Evolutionary conservation across 495 filamentous ascomycete species (phyloP), one percentile per base, ranked within the genome.

Genomic region (Podospora fimiseda): DNA sequence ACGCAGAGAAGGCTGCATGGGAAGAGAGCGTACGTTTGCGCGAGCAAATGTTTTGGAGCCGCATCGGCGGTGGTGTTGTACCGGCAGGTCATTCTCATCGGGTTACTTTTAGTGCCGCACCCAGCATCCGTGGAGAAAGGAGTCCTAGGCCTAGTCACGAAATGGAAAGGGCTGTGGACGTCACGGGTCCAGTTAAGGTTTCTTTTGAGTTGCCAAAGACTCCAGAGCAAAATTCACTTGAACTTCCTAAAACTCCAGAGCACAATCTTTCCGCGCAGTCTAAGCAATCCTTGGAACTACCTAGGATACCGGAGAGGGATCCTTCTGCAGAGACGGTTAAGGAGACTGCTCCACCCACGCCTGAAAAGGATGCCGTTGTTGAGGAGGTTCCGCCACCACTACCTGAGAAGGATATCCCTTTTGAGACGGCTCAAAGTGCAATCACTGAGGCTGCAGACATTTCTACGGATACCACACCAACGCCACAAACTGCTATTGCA

Each of bases 31-130:
- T 95, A 15, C 81, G 87, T 16, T 70, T 97, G 45, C 76, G 93
- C 41, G 93, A 98, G 64, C 79, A 89, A 55, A 95, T 96, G 86
- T 98, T 98, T 63, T 98, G 93, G 93, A 83, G 86, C 42, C 74
- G 93, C 22, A 80, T 97, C 42, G 92, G 92, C 14, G 91, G 87
- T 14, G 91, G 91, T 15, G 88, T 96, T 3, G 72, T 96, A 41
- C 91, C 90, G 0, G 40, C 40, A 11, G 43, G 69, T 40, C 65
- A 72, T 36, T 22, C 36, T 14, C 56, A 59, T 7, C 55, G 43
- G 9, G 47, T 53, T 18, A 62, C 40, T 20, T 56, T 39, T 4
- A 66, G 59, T 40, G 42, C 43, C 7, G 55, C 56, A 13, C 60
- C 58, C 5, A 69, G 61, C 45, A 50, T 61, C 43, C 59, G 51